phyloP scores from a whole-genome alignment of 495 filamentous ascomycete genomes.

The Daldinia bambusicola region DNA sequence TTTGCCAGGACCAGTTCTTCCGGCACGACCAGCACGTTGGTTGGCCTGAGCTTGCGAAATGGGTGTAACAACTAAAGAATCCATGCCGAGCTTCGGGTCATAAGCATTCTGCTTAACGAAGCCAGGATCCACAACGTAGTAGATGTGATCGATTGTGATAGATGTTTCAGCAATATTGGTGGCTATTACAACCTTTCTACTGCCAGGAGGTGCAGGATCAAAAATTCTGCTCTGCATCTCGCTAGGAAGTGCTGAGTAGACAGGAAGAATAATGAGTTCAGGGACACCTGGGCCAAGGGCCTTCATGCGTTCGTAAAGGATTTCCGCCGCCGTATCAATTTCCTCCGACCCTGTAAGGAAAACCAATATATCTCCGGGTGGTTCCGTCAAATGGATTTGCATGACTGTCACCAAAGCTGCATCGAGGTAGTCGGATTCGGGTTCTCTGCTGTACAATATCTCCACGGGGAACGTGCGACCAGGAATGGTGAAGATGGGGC shows the following conservation, averaged over 20 bases:
- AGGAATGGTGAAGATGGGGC: constrained; percentile 95
- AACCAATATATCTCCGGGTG: constrained; percentile 89
- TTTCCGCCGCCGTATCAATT: constrained; percentile 94
- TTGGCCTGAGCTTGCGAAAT: constrained; percentile 98
- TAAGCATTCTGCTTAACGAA: constrained; percentile 99
- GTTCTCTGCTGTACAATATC: constrained; percentile 92
- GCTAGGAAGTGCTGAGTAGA: constrained; percentile 90
- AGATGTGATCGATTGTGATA: constrained; percentile 96
- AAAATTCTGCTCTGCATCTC: constrained; percentile 97
- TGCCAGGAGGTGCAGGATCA: constrained; percentile 88
- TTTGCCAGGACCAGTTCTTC: constrained; percentile 94
- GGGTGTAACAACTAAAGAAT: constrained; percentile 91
- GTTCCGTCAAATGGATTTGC: constrained; percentile 96
- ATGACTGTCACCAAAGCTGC: constrained; percentile 95
- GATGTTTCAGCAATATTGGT: constrained; percentile 99
- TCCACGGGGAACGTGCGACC: constrained; percentile 95
- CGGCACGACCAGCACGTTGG: constrained; percentile 91
- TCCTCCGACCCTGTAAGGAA: constrained; percentile 98
- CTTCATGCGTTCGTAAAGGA: constrained; percentile 96
- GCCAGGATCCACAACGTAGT: constrained; percentile 96
- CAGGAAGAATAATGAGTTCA: constrained; percentile 90
- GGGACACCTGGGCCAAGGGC: constrained; percentile 89
- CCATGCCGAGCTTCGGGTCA: constrained; percentile 97
- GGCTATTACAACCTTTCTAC: constrained; percentile 94
- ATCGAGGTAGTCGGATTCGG: constrained; percentile 95